These are phyloP conservation scores for Pseudomicrostroma phylloplanum DNA, from an alignment of 1,284 basidiomycete species.

Conservation along the genomic window DNA sequence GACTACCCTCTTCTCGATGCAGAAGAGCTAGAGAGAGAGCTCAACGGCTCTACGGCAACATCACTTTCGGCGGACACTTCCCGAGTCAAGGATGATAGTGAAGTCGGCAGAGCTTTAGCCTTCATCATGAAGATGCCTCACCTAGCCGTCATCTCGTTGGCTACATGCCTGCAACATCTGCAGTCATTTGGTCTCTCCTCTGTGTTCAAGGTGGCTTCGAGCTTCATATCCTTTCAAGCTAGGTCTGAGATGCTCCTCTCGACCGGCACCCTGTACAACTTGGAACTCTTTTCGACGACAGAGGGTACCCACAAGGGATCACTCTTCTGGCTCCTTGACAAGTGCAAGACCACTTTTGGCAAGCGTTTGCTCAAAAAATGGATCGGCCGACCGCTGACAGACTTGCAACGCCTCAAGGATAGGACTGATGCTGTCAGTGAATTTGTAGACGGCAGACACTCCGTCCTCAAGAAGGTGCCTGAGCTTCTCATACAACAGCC, in stretches of 20 bases:
- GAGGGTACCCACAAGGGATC: constrained; percentile 74
- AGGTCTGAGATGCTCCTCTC: constrained; percentile 80
- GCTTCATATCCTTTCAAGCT: constrained; percentile 63
- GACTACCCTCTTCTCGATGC: neutral
- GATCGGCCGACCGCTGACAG: constrained; percentile 77
- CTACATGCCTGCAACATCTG: constrained; percentile 71
- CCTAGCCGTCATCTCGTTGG: constrained; percentile 65
- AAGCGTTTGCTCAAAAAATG: constrained; percentile 73
- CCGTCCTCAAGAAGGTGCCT: constrained; percentile 58
- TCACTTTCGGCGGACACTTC: neutral
- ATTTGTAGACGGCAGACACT: constrained; percentile 58
- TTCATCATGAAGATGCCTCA: constrained; percentile 42
- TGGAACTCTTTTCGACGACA: constrained; percentile 55
- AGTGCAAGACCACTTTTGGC: constrained; percentile 77
- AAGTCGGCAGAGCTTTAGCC: constrained; percentile 15
- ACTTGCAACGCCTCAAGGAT: constrained; percentile 62
- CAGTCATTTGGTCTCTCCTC: constrained; percentile 64
- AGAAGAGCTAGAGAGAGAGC: neutral
- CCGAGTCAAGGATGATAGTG: constrained; percentile 15
- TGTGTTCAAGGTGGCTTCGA: constrained; percentile 48
- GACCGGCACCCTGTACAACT: constrained; percentile 76
- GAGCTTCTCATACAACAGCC: constrained; percentile 61
- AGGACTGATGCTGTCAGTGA: constrained; percentile 80
- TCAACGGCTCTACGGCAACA: neutral
- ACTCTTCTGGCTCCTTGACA: constrained; percentile 77